Evolutionary conservation across 2,329 filamentous ascomycete species (phyloP).

Genomic region (Rutstroemia sp.): DNA sequence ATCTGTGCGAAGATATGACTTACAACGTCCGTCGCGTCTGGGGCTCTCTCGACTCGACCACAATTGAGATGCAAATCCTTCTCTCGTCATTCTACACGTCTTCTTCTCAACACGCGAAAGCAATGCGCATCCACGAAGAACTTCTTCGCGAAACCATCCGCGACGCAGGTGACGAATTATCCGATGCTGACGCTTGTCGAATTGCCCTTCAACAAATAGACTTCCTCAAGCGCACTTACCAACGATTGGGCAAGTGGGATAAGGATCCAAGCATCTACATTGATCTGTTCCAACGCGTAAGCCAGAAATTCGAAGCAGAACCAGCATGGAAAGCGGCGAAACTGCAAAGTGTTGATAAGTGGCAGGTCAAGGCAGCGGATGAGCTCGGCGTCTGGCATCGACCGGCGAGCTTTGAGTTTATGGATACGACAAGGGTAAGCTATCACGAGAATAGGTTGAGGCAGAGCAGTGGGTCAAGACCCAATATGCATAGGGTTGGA

Average conservation of each 20-base stretch:
- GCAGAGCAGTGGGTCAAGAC: conserved; percentile 9
- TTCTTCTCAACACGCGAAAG: conserved; percentile 10
- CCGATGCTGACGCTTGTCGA: conserved; percentile 24
- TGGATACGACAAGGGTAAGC: conserved; percentile 4
- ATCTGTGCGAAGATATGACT: conserved; percentile 21
- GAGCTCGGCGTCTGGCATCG: conserved; percentile 11
- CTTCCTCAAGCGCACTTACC: conserved; percentile 33
- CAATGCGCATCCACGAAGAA: conserved; percentile 20
- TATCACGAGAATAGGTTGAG: conserved; percentile 15
- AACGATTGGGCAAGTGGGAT: conserved; percentile 35
- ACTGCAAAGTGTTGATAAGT: conserved; percentile 12
- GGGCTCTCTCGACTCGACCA: conserved; percentile 18
- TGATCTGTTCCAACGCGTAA: conserved; percentile 14
- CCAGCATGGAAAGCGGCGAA: conserved; percentile 13
- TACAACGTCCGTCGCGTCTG: conserved; percentile 23
- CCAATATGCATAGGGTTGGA: not conserved
- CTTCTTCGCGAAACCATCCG: conserved; percentile 21
- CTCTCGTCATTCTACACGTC: conserved; percentile 20
- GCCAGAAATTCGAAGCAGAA: conserved; percentile 13
- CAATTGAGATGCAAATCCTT: conserved; percentile 18
- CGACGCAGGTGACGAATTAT: conserved; percentile 22
- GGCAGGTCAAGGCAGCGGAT: conserved; percentile 13
- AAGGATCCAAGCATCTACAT: conserved; percentile 14
- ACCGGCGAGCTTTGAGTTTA: conserved; percentile 14
- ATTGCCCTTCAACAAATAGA: conserved; percentile 28